These are phyloP conservation scores for Cyphellophora europaea DNA, from an alignment of 2,329 filamentous ascomycete species.

Conservation along the genomic window DNA sequence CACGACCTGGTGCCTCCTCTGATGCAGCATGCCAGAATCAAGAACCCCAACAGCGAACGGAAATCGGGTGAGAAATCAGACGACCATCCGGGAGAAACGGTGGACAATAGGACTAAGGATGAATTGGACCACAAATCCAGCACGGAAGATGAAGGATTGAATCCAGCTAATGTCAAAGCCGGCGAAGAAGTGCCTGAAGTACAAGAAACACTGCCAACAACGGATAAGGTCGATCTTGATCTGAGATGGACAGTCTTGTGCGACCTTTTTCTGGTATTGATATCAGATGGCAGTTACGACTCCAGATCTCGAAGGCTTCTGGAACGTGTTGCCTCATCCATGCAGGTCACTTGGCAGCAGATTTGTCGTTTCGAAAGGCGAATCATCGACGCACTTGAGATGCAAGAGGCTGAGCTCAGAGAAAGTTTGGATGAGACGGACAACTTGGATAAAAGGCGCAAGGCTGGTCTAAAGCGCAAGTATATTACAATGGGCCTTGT, in stretches of 20 bases:
- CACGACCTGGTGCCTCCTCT: slow-evolving; percentile 74
- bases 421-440: slow-evolving; percentile 98
- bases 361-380: slow-evolving; percentile 96
- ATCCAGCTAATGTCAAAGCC: slow-evolving; percentile 47
- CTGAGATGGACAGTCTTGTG: slow-evolving; percentile 94
- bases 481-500: slow-evolving; percentile 95
- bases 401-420: slow-evolving; percentile 89
- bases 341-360: slow-evolving; percentile 81
- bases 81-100: background rate
- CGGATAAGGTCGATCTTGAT: slow-evolving; percentile 85
- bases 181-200: slow-evolving; percentile 69
- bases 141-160: background rate
- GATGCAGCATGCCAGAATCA: slow-evolving; percentile 85
- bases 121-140: background rate
- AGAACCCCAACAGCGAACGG: slow-evolving; percentile 67
- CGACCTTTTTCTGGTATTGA: slow-evolving; percentile 88
- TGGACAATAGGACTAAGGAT: background rate
- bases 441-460: slow-evolving; percentile 78
- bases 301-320: slow-evolving; percentile 74
- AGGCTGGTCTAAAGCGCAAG: slow-evolving; percentile 69
- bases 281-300: slow-evolving; percentile 92
- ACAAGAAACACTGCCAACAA: slow-evolving; percentile 69
- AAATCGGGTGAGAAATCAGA: slow-evolving; percentile 1
- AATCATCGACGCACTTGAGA: slow-evolving; percentile 91
- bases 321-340: slow-evolving; percentile 69